phyloP scores from a whole-genome alignment of 176 grass and related monocot species.

The Dactylis glomerata region DNA sequence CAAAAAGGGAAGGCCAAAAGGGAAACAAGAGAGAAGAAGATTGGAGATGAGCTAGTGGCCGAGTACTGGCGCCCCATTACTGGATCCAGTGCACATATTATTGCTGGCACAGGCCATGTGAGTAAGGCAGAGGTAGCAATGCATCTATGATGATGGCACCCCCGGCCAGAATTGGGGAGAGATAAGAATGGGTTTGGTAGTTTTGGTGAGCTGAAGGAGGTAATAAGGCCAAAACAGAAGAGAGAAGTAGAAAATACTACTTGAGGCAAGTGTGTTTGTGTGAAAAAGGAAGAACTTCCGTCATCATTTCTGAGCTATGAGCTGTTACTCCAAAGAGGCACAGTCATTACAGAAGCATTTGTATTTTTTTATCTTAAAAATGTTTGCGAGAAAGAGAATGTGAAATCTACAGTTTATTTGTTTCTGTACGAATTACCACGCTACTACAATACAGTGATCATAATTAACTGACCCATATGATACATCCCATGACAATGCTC shows the following conservation, averaged over 20 bases:
- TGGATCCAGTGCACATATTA: slow-evolving; percentile 32
- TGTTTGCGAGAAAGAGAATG: not conserved
- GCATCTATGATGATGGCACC: slow-evolving; percentile 10
- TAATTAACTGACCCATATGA: not conserved
- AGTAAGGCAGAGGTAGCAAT: slow-evolving; percentile 10
- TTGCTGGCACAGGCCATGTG: slow-evolving; percentile 42
- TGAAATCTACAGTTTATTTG: not conserved
- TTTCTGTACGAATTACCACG: not conserved
- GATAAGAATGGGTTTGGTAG: not conserved
- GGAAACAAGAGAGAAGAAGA: not conserved
- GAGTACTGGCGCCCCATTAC: slow-evolving; percentile 28
- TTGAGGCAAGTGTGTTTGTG: not conserved
- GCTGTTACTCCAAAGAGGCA: not conserved
- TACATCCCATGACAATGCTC: not conserved
- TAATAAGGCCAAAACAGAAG: slow-evolving; percentile 24
- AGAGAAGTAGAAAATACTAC: not conserved
- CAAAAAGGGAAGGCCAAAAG: not conserved
- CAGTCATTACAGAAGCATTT: not conserved
- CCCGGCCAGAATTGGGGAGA: not conserved
- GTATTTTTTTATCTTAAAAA: not conserved
- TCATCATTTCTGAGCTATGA: not conserved
- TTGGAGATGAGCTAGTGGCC: not conserved
- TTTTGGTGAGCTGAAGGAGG: not conserved
- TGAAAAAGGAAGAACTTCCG: not conserved
- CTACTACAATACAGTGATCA: not conserved